Percentiles rank a stretch among this genome's conserved stretches.
Evolutionary conservation across 805 yeast species (phyloP).

Genomic region (Candida wancherniae): DNA sequence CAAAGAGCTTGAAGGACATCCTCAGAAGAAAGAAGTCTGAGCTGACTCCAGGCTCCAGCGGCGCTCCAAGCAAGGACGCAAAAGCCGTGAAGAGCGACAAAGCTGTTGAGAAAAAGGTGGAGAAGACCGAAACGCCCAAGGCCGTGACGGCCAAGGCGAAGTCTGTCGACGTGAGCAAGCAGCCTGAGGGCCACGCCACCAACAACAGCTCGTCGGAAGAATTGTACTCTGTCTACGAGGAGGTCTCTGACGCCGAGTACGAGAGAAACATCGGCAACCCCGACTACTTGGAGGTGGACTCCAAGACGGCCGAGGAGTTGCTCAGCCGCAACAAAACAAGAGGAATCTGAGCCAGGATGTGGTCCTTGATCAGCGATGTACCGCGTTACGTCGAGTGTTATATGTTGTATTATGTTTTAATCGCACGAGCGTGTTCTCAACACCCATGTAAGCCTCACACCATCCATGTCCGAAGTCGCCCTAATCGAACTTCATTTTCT

Average conservation of each 20-base stretch:
- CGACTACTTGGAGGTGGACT: constrained; percentile 39
- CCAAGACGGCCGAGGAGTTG: constrained; percentile 15
- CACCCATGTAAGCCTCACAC: no score
- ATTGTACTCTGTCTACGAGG: constrained; percentile 36
- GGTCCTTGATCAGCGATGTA: background rate
- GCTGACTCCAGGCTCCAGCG: no score
- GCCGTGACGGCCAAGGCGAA: constrained; percentile 5
- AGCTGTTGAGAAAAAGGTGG: background rate
- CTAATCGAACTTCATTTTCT: constrained; percentile 67
- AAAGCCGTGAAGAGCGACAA: constrained; percentile 2
- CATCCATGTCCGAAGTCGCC: no score
- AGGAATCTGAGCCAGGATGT: no score
- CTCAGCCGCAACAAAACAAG: constrained; percentile 13
- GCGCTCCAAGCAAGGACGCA: constrained; percentile 5
- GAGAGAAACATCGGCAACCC: constrained; percentile 44
- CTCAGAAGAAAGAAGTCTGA: constrained; percentile 11
- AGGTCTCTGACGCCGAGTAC: constrained; percentile 45
- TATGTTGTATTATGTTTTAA: no score
- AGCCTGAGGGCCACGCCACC: constrained; percentile 6
- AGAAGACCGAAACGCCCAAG: constrained; percentile 1
- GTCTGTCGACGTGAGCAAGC: constrained; percentile 8
- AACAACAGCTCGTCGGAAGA: constrained; percentile 14
- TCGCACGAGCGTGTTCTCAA: no score
- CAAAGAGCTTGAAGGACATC: constrained; percentile 17
- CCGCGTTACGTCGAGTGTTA: no score